Base-by-base conservation (phyloP, 305 asterid species). In the Caryopteris hybrid region DNA sequence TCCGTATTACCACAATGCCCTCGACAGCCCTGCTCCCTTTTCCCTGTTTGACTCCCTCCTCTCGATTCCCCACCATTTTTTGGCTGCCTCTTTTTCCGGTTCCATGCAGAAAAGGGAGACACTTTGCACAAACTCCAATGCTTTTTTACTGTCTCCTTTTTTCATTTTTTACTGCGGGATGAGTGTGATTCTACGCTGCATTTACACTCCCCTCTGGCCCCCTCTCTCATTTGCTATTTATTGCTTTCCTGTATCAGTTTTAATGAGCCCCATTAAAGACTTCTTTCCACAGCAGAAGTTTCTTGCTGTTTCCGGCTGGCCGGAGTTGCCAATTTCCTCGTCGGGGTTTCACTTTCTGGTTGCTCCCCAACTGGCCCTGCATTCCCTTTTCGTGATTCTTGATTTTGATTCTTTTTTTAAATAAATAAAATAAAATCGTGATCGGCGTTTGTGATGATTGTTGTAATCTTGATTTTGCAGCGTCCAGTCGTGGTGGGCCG, bases 71-170 rank as follows among this genome's bases (percentile, higher is more conserved):
- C n/a, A n/a, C n/a, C n/a, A n/a, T n/a, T n/a, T n/a, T n/a, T n/a
- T n/a, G 74, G 36, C 41, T 66, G 66, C 82, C 74, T 83, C 74
- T 79, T 71, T 74, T 72, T 71, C 85, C 81, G 80, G 57, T 52
- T 64, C 73, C 88, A 80, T 75, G 88, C 79, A 85, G 60, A 79
- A 81, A 73, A 69, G 70, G 79, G 57, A 64, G 77, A 76, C 83
- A 77, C 66, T 54, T 25, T 57, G 78, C 92, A 73, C 90, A 75
- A 59, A 80, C 41, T 69, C 69, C 88, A 63, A 85, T 52, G 62
- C 11, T 31, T 59, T 25, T 41, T 75, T 58, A 21, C 77, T 50
- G 71, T 82, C 77, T 34, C 58, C 64, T 71, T 61, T 41, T 22
- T 21, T 33, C 0, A 16, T 54, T 61, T 21, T 60, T 34, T 22